phyloP scores from a whole-genome alignment of 495 filamentous ascomycete species.

The Extremus antarcticus region DNA sequence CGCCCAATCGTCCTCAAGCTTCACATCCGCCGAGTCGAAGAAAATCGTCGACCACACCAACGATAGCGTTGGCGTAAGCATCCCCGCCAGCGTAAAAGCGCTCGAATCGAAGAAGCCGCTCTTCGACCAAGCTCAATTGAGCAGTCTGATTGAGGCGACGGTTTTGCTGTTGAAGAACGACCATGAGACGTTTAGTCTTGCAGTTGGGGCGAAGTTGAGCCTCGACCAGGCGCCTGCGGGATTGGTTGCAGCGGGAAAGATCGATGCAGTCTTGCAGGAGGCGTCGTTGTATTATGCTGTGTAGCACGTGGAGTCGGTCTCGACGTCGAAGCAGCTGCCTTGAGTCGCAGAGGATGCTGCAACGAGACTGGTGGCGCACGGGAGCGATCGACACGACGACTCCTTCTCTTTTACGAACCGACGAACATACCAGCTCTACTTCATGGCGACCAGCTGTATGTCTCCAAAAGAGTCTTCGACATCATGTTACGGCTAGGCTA shows the following conservation, averaged over 20 bases:
- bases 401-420: neutral
- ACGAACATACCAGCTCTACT: neutral
- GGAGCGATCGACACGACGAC: neutral
- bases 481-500: no score
- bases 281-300: neutral
- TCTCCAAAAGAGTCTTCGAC: no score
- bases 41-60: neutral
- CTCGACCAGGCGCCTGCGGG: neutral
- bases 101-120: conserved; percentile 3
- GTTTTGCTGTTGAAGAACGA: neutral
- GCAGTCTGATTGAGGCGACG: neutral
- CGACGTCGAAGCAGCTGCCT: no score
- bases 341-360: no score
- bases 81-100: neutral
- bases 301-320: no score
- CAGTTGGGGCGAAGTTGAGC: conserved; percentile 4
- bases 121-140: conserved; percentile 1
- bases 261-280: neutral
- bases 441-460: neutral
- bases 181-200: conserved; percentile 1
- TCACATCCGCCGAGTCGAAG: neutral
- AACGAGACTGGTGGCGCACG: no score
- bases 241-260: neutral
- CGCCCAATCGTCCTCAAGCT: neutral
- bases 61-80: neutral